Conservation (phyloP, 106 monocot species). For the Acorus gramineus region DNA sequence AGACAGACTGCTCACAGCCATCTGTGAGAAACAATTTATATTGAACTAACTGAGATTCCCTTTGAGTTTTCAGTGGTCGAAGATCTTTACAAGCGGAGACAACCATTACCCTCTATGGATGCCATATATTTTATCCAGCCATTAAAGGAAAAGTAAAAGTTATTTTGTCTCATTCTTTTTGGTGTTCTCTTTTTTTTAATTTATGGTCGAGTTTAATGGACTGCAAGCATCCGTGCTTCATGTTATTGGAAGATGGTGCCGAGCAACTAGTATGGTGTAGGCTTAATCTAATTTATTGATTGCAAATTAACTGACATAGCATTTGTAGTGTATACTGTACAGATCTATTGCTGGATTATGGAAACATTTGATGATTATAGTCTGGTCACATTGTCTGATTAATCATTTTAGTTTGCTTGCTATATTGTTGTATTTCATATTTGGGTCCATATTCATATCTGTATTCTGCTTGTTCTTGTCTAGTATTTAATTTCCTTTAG, state of each 20-base stretch:
- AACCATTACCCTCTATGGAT: constrained; percentile 91
- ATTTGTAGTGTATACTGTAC: too few relatives aligned
- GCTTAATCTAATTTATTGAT: too few relatives aligned
- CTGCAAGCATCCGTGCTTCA: too few relatives aligned
- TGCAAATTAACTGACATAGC: too few relatives aligned
- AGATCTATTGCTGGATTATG: too few relatives aligned
- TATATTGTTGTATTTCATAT: neutral
- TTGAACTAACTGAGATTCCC: neutral
- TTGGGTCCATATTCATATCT: neutral
- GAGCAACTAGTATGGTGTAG: too few relatives aligned
- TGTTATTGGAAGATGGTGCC: too few relatives aligned
- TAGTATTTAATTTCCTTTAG: too few relatives aligned
- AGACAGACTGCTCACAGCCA: neutral
- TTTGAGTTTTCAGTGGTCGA: constrained; percentile 67
- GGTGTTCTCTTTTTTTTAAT: neutral
- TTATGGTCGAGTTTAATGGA: neutral
- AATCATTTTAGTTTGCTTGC: too few relatives aligned
- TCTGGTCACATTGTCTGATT: too few relatives aligned
- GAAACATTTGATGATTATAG: too few relatives aligned
- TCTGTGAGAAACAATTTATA: too few relatives aligned
- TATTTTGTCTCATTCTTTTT: neutral
- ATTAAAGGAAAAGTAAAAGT: constrained; percentile 74
- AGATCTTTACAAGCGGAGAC: constrained; percentile 86
- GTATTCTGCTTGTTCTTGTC: neutral
- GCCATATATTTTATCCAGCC: constrained; percentile 98